Base-by-base conservation (phyloP, 805 yeast species). In the Candida anglica region DNA sequence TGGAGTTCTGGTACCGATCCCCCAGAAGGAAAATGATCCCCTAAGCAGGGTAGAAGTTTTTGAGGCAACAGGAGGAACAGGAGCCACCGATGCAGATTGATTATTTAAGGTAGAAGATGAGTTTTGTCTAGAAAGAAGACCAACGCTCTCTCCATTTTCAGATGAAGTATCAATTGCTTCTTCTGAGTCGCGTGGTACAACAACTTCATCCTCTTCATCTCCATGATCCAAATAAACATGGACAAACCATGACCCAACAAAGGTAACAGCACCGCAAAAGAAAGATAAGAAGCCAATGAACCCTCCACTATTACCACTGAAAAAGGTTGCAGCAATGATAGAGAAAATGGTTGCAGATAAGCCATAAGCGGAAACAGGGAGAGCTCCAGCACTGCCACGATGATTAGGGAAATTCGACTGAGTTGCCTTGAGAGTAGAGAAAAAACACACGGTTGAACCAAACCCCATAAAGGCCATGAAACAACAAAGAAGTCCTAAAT, bases 311-410 rank as follows among this genome's bases (percentile, higher is more conserved):
- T 81, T 56, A 20, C 69, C 75, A 6, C 58, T 53, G 43, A 74
- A 83, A 32, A 71, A 65, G 5, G 57, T 46, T 0, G 83, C 76
- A 10, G 85, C 73, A 3, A 81, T 46, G 2, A 71, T 52, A 2
- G 86, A 76, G 48, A 79, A 81, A 14, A 81, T 43, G 26, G 84
- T 66, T 3, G 91, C 88, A 5, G 87, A 75, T 27, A 84, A 56
- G 0, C 91, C 94, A 53, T 76, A 84, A 1, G 79, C 66, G 10
- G 85, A 72, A 3, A 80, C 82, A 2, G 86, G 86, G 27, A 75
- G 61, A 1, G 86, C 79, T 14, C 79, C 80, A 2, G 87, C 87
- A 5, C 77, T 65, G 15, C 87, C 93, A 48, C 82, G 67, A 47
- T 79, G 77, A 19, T 73, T 59, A 0, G 91, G 91, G 43, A 83